Conservation (phyloP, 1,284 basidiomycete species). For the Boletellus sp. region DNA sequence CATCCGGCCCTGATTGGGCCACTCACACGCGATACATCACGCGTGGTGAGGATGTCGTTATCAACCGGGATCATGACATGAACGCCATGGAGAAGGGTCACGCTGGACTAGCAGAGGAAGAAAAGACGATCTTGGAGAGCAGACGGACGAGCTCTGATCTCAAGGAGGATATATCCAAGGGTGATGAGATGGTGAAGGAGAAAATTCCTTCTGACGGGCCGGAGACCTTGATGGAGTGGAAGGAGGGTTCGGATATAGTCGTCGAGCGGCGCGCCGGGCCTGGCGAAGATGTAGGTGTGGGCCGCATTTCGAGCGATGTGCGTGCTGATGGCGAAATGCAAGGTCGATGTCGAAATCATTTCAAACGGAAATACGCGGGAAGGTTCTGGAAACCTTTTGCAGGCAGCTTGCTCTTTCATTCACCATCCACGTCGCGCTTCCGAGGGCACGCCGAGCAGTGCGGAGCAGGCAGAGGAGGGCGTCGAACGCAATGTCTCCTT, state of each 20-base stretch:
- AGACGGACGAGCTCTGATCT: conserved; percentile 17
- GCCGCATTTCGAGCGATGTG: not conserved
- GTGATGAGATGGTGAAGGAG: conserved; percentile 18
- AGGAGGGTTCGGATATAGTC: conserved; percentile 65
- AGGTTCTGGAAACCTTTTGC: conserved; percentile 1
- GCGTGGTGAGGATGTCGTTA: conserved; percentile 69
- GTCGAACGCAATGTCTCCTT: not conserved
- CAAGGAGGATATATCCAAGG: conserved; percentile 13
- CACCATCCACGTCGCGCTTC: conserved; percentile 10
- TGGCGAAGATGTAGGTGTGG: conserved; percentile 28
- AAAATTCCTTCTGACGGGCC: conserved; percentile 45
- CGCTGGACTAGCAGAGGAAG: conserved; percentile 30
- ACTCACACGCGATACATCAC: conserved; percentile 68
- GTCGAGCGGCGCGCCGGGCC: conserved; percentile 27
- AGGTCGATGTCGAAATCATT: conserved; percentile 29
- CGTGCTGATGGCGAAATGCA: conserved; percentile 13
- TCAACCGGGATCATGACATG: conserved; percentile 66
- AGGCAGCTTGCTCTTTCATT: conserved; percentile 7
- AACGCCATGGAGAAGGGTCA: conserved; percentile 50
- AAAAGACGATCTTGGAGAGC: conserved; percentile 31
- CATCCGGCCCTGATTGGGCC: conserved; percentile 65
- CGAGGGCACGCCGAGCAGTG: not conserved
- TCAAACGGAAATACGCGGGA: conserved; percentile 16
- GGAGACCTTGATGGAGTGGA: conserved; percentile 50
- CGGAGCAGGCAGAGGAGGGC: conserved; percentile 1